These are phyloP conservation scores for Pyrenula massariospora DNA, from an alignment of 495 filamentous ascomycete species.

Conservation along the genomic window DNA sequence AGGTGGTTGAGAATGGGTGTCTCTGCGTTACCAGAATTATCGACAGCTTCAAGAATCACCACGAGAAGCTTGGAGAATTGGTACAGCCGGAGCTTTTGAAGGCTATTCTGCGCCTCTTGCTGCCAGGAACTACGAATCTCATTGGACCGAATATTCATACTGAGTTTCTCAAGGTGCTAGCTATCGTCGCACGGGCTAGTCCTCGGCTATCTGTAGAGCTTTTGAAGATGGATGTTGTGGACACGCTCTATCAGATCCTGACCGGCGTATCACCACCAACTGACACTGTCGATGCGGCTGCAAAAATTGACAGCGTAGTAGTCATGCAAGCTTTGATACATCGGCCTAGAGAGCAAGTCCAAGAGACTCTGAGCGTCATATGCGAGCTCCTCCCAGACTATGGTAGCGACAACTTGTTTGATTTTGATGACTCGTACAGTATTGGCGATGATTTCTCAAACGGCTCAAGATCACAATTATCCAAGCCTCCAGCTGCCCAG, in stretches of 20 bases:
- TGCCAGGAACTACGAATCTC: constrained; percentile 90
- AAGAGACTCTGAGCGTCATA: constrained; percentile 94
- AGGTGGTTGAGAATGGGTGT: constrained; percentile 92
- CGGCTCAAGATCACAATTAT: constrained; percentile 22
- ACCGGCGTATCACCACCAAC: constrained; percentile 89
- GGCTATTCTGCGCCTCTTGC: constrained; percentile 76
- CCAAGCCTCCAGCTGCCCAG: constrained; percentile 56
- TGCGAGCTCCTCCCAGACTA: constrained; percentile 83
- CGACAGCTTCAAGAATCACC: constrained; percentile 84
- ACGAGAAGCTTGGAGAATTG: constrained; percentile 81
- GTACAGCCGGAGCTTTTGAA: constrained; percentile 77
- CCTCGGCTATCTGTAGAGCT: constrained; percentile 78
- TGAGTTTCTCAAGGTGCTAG: constrained; percentile 83
- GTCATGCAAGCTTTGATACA: constrained; percentile 99
- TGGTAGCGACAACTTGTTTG: constrained; percentile 28
- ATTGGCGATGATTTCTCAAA: constrained; percentile 30
- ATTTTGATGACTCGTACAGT: constrained; percentile 6
- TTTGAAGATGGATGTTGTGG: constrained; percentile 93
- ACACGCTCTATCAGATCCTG: constrained; percentile 94
- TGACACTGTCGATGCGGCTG: constrained; percentile 66
- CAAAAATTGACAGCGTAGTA: constrained; percentile 89
- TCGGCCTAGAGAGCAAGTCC: constrained; percentile 89
- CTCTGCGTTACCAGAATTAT: constrained; percentile 94
- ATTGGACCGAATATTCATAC: constrained; percentile 95
- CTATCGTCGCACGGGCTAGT: constrained; percentile 79